These are phyloP conservation scores for Castanea sativa DNA, from an alignment of 306 rosid genomes.

Conservation along the genomic window DNA sequence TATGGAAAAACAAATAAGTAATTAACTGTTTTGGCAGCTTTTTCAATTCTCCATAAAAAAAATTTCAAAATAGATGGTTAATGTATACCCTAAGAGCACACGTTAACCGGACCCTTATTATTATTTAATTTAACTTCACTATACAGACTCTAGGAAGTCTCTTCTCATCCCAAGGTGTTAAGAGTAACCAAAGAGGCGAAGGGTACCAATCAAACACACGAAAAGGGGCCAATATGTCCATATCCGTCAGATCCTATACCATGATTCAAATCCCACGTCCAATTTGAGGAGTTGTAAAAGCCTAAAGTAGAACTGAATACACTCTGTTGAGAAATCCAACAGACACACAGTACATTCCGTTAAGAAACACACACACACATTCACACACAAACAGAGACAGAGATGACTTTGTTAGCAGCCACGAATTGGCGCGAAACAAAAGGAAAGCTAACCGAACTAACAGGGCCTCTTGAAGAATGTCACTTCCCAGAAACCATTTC, in stretches of 20 bases:
- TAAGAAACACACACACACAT: neutral
- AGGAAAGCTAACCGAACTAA: slow-evolving; percentile 64
- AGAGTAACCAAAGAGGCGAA: too few relatives aligned
- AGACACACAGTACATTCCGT: neutral
- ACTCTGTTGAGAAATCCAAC: neutral
- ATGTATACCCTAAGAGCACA: too few relatives aligned
- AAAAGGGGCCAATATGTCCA: too few relatives aligned
- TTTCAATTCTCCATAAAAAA: too few relatives aligned
- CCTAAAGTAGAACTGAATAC: neutral
- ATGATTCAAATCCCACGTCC: neutral
- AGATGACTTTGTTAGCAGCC: slow-evolving; percentile 51
- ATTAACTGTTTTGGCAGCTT: too few relatives aligned
- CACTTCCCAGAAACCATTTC: slow-evolving; percentile 38
- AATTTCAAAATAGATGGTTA: too few relatives aligned
- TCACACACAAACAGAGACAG: slow-evolving; percentile 1
- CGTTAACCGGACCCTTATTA: too few relatives aligned
- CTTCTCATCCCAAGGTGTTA: too few relatives aligned
- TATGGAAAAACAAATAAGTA: too few relatives aligned
- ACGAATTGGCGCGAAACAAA: slow-evolving; percentile 80
- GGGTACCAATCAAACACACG: too few relatives aligned
- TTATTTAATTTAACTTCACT: too few relatives aligned
- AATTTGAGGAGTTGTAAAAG: neutral
- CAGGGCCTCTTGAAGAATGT: slow-evolving; percentile 71
- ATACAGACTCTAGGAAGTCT: too few relatives aligned
- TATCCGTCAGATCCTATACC: neutral